Evolutionary conservation across 257 asterid species (phyloP).

Genomic region (Nicotiana undulata): DNA sequence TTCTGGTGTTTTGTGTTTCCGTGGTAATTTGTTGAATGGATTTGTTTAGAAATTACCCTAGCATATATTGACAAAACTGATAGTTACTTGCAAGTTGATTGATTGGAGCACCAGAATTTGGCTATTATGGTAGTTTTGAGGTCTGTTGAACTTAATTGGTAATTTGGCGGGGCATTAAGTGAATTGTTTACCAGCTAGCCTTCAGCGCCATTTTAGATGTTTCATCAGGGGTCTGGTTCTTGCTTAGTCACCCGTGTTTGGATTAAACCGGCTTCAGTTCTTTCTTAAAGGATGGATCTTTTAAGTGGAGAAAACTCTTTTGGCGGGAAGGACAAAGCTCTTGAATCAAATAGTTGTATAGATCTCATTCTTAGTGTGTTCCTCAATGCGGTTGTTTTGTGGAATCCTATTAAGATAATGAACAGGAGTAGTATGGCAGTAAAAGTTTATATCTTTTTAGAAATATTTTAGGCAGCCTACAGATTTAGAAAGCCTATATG

Average conservation of each 20-base stretch:
- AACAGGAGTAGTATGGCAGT: neutral
- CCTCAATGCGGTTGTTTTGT: neutral
- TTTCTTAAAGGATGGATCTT: neutral
- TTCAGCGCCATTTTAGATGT: neutral
- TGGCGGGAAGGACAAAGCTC: neutral
- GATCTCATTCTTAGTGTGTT: neutral
- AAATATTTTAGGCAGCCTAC: neutral
- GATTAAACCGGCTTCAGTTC: neutral
- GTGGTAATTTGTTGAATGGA: neutral
- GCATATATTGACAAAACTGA: neutral
- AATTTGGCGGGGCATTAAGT: neutral
- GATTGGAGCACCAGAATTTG: neutral
- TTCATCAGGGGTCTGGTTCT: neutral
- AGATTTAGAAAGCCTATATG: neutral
- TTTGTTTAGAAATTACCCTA: neutral
- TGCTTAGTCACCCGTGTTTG: neutral
- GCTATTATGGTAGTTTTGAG: neutral
- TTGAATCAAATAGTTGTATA: neutral
- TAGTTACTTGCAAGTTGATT: neutral
- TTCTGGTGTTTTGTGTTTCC: neutral
- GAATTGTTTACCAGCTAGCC: neutral
- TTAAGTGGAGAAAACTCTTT: neutral
- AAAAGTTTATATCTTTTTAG: neutral
- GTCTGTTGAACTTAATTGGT: conserved; percentile 1
- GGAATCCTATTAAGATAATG: neutral